These are phyloP conservation scores for Exutisphaerella laricina DNA, from an alignment of 2,329 filamentous ascomycete species.

Conservation along the genomic window DNA sequence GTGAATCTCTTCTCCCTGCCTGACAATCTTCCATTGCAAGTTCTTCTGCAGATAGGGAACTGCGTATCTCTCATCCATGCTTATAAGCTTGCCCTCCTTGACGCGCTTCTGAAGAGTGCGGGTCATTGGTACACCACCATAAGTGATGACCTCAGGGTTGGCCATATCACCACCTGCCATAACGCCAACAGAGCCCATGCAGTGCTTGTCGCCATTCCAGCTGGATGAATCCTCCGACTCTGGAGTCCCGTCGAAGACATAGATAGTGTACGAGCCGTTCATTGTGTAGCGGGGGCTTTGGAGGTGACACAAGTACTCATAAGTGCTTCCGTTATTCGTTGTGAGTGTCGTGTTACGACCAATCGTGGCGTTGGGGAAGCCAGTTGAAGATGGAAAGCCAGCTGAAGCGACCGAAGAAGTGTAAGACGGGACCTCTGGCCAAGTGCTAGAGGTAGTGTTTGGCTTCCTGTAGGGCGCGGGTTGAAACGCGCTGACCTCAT, in stretches of 20 bases:
- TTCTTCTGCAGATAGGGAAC: slow-evolving; percentile 30
- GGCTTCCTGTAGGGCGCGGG: background rate
- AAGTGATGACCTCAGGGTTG: slow-evolving; percentile 27
- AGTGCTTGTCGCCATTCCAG: slow-evolving; percentile 51
- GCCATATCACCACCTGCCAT: slow-evolving; percentile 31
- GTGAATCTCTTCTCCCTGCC: slow-evolving; percentile 31
- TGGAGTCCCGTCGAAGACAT: slow-evolving; percentile 59
- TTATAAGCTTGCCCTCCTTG: slow-evolving; percentile 30
- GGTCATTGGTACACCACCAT: slow-evolving; percentile 43
- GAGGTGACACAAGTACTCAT: slow-evolving; percentile 65
- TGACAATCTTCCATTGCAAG: slow-evolving; percentile 33
- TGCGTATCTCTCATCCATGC: slow-evolving; percentile 25
- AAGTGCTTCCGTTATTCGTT: slow-evolving; percentile 43
- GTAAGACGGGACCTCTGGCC: background rate
- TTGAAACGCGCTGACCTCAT: too few relatives aligned
- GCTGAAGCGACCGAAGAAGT: background rate
- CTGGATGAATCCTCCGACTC: slow-evolving; percentile 36
- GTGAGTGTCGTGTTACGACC: slow-evolving; percentile 12
- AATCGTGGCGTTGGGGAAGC: background rate
- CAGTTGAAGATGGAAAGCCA: slow-evolving; percentile 5
- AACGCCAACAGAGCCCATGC: slow-evolving; percentile 55
- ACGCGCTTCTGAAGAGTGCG: slow-evolving; percentile 34
- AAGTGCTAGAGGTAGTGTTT: background rate
- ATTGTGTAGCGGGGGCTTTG: slow-evolving; percentile 56
- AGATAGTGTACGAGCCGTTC: slow-evolving; percentile 56